Base-by-base conservation (phyloP, 2,329 filamentous ascomycete species). In the Ophiostoma australiae region DNA sequence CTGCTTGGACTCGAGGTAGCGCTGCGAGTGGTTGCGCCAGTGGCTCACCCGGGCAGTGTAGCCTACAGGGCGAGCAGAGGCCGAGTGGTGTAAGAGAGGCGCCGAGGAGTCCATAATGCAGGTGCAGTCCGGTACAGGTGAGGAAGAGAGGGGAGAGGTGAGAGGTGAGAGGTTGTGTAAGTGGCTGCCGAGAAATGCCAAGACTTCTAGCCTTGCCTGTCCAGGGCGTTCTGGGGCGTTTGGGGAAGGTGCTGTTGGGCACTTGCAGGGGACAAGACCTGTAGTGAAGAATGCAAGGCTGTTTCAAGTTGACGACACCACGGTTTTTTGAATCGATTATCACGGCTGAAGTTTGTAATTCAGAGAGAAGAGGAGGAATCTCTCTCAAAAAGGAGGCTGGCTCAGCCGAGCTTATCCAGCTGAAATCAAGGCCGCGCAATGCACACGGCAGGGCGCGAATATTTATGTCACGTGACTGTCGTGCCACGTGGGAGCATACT, bases 1-100 rank as follows among this genome's bases (percentile, higher is more conserved):
- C 61, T 76, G 48, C 69, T 75, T 76, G 67, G 77, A 77, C n/a
- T 48, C 72, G 44, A 74, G 72, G 41, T 71, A 73, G 41, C 15
- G 71, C 68, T 72, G 72, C 33, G 70, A 39, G 55, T 48, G 65
- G 20, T 20, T 55, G 55, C 73, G 72, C 73, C 74, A 75, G 63
- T 39, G 63, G n/a, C 4, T 23, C 15, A 37, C 20, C 7, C 63
- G 63, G 11, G 11, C 58, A 8, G 4, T 20, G 8, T 33, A 63
- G 58, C 58, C 23, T 5, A 23, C 58, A 35, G 6, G 27, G 5
- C 3, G 58, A 35, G 27, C 27, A 7, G 27, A 4, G 1, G 7
- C 23, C 11, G 58, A 17, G 6, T 33, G 23, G 13, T 33, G 58
- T 4, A 63, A 13, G 1, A 63, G 58, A 63, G 58, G 58, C 15